These are phyloP conservation scores for Chytriomyces sp. DNA, from an alignment of 192 early-diverging fungal genomes.

Conservation along the genomic window DNA sequence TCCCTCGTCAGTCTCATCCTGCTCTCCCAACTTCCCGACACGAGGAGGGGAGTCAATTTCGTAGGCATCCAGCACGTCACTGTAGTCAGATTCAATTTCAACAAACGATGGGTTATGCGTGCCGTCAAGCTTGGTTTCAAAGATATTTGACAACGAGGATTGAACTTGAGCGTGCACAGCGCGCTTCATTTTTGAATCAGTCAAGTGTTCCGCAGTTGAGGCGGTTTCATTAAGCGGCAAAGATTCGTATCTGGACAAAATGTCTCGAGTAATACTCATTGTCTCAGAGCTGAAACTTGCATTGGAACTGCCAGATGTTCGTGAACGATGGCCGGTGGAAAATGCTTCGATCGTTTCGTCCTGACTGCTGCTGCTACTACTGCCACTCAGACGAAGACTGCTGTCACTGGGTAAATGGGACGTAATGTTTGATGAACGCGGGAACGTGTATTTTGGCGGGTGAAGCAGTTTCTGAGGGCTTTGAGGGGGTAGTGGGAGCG, in stretches of 20 bases:
- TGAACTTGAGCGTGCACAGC: too few relatives aligned
- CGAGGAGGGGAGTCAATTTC: neutral
- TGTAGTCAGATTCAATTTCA: constrained; percentile 1
- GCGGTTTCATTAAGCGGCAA: too few relatives aligned
- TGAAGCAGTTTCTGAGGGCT: constrained; percentile 7
- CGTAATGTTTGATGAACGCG: neutral
- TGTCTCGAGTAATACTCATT: too few relatives aligned
- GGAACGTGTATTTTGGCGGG: neutral
- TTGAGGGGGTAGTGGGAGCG: constrained; percentile 3
- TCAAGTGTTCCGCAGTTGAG: too few relatives aligned
- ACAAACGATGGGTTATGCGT: too few relatives aligned
- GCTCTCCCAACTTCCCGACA: neutral
- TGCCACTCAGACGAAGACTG: neutral
- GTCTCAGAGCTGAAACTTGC: neutral
- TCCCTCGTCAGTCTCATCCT: neutral
- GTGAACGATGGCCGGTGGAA: neutral
- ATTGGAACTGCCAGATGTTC: neutral
- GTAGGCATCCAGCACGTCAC: constrained; percentile 22
- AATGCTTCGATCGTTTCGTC: neutral
- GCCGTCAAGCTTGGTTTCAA: too few relatives aligned
- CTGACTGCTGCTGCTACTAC: neutral
- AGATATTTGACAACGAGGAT: too few relatives aligned
- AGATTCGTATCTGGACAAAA: too few relatives aligned
- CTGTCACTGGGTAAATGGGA: neutral
- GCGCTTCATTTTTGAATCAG: too few relatives aligned